phyloP scores from a whole-genome alignment of 2,329 filamentous ascomycete genomes.

The Hymenoscyphus occultus region DNA sequence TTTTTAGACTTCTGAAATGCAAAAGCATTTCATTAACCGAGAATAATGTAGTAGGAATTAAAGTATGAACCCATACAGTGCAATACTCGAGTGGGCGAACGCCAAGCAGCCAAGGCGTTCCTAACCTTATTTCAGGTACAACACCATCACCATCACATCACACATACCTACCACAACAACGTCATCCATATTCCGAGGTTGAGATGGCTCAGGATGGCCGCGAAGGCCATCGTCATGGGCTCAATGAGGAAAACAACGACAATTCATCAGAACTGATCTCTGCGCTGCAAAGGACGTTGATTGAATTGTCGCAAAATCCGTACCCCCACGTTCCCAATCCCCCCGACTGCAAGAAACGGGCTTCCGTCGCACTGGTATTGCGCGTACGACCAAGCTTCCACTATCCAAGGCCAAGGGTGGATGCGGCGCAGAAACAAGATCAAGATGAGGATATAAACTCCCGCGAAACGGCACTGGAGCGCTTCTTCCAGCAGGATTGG shows the following conservation, averaged over 20 bases:
- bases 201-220: neutral
- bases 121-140: too few relatives aligned
- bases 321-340: slow-evolving; percentile 50
- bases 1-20: too few relatives aligned
- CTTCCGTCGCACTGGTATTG: slow-evolving; percentile 64
- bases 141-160: too few relatives aligned
- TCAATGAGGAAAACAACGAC: too few relatives aligned
- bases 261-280: slow-evolving; percentile 23
- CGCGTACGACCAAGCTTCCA: slow-evolving; percentile 57
- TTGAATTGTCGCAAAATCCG: slow-evolving; percentile 42
- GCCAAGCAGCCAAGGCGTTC: too few relatives aligned
- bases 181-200: neutral
- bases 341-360: slow-evolving; percentile 42
- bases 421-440: slow-evolving; percentile 2
- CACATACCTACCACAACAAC: neutral
- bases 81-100: too few relatives aligned
- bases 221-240: neutral
- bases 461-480: slow-evolving; percentile 38
- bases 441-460: neutral
- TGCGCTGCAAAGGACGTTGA: slow-evolving; percentile 29
- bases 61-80: too few relatives aligned
- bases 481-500: slow-evolving; percentile 64
- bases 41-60: too few relatives aligned
- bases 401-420: slow-evolving; percentile 46
- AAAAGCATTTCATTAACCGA: too few relatives aligned